Evolutionary conservation across 441 rosid genomes (phyloP).

Genomic region (Erysimum cheiri): DNA sequence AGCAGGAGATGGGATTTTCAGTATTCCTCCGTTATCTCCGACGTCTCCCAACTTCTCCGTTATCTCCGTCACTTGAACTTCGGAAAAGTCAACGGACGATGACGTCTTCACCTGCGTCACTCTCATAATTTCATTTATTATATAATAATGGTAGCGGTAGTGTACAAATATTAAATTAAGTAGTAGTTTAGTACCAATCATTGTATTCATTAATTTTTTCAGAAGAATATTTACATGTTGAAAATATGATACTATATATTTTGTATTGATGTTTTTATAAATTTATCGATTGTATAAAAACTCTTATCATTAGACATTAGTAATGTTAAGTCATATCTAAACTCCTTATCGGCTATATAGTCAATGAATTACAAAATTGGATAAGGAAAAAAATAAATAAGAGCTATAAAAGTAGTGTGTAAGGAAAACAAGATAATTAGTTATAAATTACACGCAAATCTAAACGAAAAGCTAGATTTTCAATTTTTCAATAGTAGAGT

Average conservation of each 20-base stretch:
- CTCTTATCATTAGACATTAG: background rate
- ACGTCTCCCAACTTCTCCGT: conserved; percentile 60
- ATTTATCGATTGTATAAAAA: conserved; percentile 20
- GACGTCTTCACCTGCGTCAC: conserved; percentile 44
- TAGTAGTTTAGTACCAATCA: conserved; percentile 37
- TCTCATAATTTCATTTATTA: conserved; percentile 23
- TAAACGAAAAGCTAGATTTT: conserved; percentile 18
- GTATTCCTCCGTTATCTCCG: conserved; percentile 79
- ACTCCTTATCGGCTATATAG: conserved; percentile 7
- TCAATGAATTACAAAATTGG: conserved; percentile 26
- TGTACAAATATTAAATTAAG: conserved; percentile 41
- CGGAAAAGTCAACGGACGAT: conserved; percentile 38
- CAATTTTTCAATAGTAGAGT: conserved; percentile 7
- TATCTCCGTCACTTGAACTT: conserved; percentile 42
- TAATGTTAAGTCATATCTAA: background rate
- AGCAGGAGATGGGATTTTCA: conserved; percentile 64
- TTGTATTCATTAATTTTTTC: conserved; percentile 35
- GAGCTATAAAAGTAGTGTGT: conserved; percentile 15
- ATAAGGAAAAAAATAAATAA: background rate
- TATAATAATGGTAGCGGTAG: conserved; percentile 26
- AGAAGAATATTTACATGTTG: conserved; percentile 11
- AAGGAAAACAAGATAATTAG: background rate
- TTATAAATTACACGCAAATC: conserved; percentile 18
- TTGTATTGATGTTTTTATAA: conserved; percentile 4
- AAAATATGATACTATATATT: too few relatives aligned